Evolutionary conservation across 2,329 filamentous ascomycete genomes (phyloP).

Genomic region (Colletotrichum falcatum): DNA sequence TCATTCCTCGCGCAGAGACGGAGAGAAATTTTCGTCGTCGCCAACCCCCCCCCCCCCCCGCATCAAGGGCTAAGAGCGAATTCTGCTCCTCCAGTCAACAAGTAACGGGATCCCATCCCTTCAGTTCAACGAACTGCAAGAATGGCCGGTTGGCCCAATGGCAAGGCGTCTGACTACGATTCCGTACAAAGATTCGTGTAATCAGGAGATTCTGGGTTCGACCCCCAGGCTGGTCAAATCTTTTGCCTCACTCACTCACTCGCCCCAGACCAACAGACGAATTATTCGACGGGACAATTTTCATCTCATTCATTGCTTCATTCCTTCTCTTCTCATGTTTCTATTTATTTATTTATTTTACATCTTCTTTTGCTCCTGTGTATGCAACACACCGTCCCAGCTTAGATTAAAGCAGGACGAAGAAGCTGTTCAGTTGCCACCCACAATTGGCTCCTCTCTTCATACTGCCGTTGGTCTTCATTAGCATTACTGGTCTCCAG

Average conservation of each 20-base stretch:
- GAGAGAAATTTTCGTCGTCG: slow-evolving; percentile 24
- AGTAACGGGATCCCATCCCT: not conserved
- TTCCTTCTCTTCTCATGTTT: too few species aligned
- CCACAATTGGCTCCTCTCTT: not conserved
- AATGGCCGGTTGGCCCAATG: slow-evolving; percentile 48
- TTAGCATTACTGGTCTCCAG: not conserved
- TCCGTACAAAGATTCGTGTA: not conserved
- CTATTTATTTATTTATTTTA: not conserved
- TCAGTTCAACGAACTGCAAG: not conserved
- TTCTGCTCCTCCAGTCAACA: fast-evolving
- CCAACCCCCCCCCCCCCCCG: not conserved
- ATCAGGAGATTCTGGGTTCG: slow-evolving; percentile 42
- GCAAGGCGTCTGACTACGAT: slow-evolving; percentile 56
- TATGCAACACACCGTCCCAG: not conserved
- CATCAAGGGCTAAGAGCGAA: not conserved
- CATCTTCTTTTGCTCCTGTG: not conserved
- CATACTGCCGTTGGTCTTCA: not conserved
- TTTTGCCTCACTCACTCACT: not conserved
- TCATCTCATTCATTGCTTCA: not conserved
- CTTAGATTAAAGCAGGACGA: not conserved
- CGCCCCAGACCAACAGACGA: too few species aligned
- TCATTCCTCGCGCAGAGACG: not conserved
- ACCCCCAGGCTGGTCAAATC: slow-evolving; percentile 39
- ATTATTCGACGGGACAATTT: not conserved
- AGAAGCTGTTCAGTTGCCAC: not conserved